phyloP scores from a whole-genome alignment of 768 basidiomycete species.

The Gautieria morchelliformis region DNA sequence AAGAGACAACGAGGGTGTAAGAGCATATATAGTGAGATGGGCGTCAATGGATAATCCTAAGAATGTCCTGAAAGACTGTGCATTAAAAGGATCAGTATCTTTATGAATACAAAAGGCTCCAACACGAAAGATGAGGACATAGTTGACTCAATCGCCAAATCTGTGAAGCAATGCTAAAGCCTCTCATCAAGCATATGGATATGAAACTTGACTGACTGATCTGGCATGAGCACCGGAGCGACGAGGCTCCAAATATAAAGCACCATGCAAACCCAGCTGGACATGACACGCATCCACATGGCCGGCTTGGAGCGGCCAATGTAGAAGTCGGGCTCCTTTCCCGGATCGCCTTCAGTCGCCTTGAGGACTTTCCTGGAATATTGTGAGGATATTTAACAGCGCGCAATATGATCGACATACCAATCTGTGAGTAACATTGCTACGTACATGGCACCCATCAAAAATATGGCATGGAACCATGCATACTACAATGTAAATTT shows the following conservation, averaged over 20 bases:
- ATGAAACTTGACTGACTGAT: slow-evolving; percentile 45
- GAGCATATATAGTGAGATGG: no score
- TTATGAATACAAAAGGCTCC: not conserved
- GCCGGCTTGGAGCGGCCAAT: slow-evolving; percentile 93
- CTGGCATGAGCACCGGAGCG: slow-evolving; percentile 86
- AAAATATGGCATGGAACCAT: slow-evolving; percentile 98
- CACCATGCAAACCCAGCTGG: slow-evolving; percentile 87
- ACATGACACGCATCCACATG: slow-evolving; percentile 99
- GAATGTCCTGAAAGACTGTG: not conserved
- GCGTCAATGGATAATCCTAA: no score
- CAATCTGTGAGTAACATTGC: slow-evolving; percentile 96
- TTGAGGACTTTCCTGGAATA: slow-evolving; percentile 61
- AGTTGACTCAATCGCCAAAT: not conserved
- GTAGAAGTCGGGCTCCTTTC: slow-evolving; percentile 64
- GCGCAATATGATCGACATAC: slow-evolving; percentile 36
- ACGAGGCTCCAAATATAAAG: slow-evolving; percentile 82
- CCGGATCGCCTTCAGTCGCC: slow-evolving; percentile 35
- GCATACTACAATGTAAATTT: slow-evolving; percentile 54
- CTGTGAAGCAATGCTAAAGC: not conserved
- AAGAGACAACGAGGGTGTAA: no score
- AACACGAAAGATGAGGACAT: not conserved
- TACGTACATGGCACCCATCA: slow-evolving; percentile 95
- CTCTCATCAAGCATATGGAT: not conserved
- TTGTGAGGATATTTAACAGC: not conserved
- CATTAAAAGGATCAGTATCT: not conserved